These are phyloP conservation scores for Knoxia roxburghii DNA, from an alignment of 257 asterid species.

Conservation along the genomic window DNA sequence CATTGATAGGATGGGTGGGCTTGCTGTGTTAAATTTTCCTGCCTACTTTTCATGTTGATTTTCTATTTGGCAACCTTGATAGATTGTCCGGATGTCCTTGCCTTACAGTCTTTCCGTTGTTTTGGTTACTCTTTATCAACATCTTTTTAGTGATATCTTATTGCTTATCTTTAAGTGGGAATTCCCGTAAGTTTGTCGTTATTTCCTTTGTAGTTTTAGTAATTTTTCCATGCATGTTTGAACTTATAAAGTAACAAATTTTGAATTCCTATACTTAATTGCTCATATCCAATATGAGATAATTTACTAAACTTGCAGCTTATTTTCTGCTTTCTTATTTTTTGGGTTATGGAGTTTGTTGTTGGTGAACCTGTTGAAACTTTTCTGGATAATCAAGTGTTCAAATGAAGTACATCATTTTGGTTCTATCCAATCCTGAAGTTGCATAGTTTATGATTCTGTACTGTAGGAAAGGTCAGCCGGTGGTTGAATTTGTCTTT, in stretches of 20 bases:
- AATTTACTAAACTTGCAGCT: background rate
- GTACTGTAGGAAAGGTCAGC: slow-evolving; percentile 86
- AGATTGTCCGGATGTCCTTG: background rate
- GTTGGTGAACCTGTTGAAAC: background rate
- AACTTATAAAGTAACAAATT: background rate
- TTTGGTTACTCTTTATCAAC: background rate
- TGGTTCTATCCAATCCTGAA: slow-evolving; percentile 12
- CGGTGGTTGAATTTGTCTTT: slow-evolving; percentile 89
- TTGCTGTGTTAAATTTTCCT: background rate
- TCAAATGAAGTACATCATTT: no score
- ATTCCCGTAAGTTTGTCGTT: background rate
- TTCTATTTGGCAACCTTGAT: background rate
- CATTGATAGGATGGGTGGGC: background rate
- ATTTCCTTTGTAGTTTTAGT: background rate
- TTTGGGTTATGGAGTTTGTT: background rate
- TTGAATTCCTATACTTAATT: background rate
- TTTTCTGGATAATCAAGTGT: background rate
- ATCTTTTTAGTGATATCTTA: background rate
- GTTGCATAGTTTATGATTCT: slow-evolving; percentile 22
- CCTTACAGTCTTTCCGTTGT: background rate
- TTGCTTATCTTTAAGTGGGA: background rate
- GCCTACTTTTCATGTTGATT: background rate
- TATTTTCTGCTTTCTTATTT: background rate
- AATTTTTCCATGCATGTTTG: background rate
- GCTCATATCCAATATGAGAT: background rate